Evolutionary conservation across 2,329 filamentous ascomycete species (phyloP), one percentile per base, ranked within the genome.

Genomic region (Colletotrichum melonis): DNA sequence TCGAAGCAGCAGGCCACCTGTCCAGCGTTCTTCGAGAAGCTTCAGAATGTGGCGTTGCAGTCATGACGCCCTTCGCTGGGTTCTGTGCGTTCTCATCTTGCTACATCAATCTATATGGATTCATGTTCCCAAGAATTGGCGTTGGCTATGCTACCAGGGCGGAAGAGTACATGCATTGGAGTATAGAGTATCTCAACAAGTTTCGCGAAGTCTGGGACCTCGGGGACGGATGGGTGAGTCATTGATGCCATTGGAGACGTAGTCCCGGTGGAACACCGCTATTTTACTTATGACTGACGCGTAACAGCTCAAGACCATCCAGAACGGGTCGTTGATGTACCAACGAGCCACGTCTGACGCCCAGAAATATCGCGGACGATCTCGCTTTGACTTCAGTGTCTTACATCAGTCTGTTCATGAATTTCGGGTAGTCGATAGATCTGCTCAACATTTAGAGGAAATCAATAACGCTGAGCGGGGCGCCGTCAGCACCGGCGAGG

Each of bases 41-140:
- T 0, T 80, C 79, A 0, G 81, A 83, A 9, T 82, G 80, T 5
- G 82, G 81, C 0, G 80, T 81, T 0, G 78, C 81, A 1, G 76
- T 86, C 0, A 78, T 81, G 71, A 85, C 84, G 0, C 85, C 84
- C 0, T 87, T 86, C 67, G 80, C 83, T 0, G 85, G 84, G 0
- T 86, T 86, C n/a, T 86, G 84, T 66, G 82, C 82, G 2, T 86
- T 87, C 49, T 86, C 84, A 0, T 84, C 85, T 0, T 83, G 82
- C 1, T 84, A 83, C 4, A 79, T 86, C 62, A 86, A 85, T 30
- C 73, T 84, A 0, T 86, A 86, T 69, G 78, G 83, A 2, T 79
- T 78, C 4, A 66, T 77, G 4, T 87, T 85, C 30, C 85, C 85
- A 0, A 77, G 78, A 2, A 86, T 86, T 81, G 86, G 85, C 70